phyloP scores from a whole-genome alignment of 1,284 basidiomycete genomes.

The Jaminaea rosea region DNA sequence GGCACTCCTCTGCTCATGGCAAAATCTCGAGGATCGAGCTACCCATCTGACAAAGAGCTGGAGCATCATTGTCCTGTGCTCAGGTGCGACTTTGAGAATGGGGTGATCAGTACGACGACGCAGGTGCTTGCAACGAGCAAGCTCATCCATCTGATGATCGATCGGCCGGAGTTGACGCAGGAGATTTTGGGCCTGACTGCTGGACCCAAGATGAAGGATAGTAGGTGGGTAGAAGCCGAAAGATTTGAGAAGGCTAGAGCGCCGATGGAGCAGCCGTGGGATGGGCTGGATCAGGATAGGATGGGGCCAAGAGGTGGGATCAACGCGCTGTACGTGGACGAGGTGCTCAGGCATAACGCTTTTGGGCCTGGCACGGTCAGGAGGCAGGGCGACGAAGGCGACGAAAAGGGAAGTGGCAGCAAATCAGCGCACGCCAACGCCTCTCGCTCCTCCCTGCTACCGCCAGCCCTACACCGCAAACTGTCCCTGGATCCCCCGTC shows the following conservation, averaged over 20 bases:
- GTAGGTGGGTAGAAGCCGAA: neutral
- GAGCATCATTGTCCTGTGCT: conserved; percentile 21
- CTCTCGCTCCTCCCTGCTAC: neutral
- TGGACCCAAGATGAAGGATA: conserved; percentile 24
- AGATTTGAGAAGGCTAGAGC: neutral
- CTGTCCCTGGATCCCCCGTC: neutral
- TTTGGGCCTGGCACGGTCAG: conserved; percentile 28
- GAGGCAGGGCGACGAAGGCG: too few relatives aligned
- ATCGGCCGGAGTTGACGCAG: conserved; percentile 30
- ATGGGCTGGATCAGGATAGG: too few relatives aligned
- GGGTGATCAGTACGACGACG: conserved; percentile 42
- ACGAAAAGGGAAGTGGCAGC: too few relatives aligned
- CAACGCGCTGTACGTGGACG: conserved; percentile 40
- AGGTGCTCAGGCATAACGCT: conserved; percentile 45
- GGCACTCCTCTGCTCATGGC: conserved; percentile 30
- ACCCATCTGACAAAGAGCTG: conserved; percentile 27
- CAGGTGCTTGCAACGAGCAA: conserved; percentile 41
- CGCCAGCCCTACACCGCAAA: neutral
- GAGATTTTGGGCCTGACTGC: conserved; percentile 42
- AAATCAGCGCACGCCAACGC: neutral
- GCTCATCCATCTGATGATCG: conserved; percentile 24
- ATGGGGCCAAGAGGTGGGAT: conserved; percentile 4
- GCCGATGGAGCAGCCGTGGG: neutral
- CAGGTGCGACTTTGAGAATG: conserved; percentile 27
- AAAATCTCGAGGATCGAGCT: conserved; percentile 31